Evolutionary conservation across 441 rosid species (phyloP), one percentile per base, ranked within the genome.

Genomic region (Gossypium trilobum): DNA sequence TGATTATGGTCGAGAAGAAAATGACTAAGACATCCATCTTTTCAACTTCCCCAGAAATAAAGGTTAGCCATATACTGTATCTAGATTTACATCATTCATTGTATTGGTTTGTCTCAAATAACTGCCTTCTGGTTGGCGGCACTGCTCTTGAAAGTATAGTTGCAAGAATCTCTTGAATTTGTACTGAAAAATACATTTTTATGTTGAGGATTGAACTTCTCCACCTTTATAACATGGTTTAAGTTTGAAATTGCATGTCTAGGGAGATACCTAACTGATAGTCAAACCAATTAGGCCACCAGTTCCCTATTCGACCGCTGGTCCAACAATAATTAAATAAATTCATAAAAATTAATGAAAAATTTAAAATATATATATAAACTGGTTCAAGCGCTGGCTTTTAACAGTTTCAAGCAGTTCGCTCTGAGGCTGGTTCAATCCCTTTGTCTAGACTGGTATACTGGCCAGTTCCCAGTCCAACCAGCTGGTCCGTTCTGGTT

Each of bases 1-100:
- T 77, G 61, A 91, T 83, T 91, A 84, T 84, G 97, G 98, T 70
- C 87, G 77, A 78, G 97, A 93, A 80, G 94, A 85, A 73, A 88
- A 87, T 82, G 88, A 81, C 78, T 89, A 75, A 75, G 8, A 46
- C 66, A 42, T 74, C 73, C 51, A 55, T 14, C 59, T 4, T 4
- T 59, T 59, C 27, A 5, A 48, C 25, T 3, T 71, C 14, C 27
- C 59, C 2, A 54, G 42, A 36, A 73, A 64, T 73, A 64, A 73
- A 65, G 76, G 76, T 69, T 23, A 46, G 52, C 62, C 19, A 29
- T 56, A 46, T 58, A 31, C 20, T 16, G 58, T 9, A 16, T 39
- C 44, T 48, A 71, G 55, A 16, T 72, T 64, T 19, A 31, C 23
- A 4, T 48, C 4, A 20, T 31, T 56, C 13, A 22, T 46, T 39